Base-by-base conservation (phyloP, 148 eudicot genomes). In the Dysphania ambrosioides region DNA sequence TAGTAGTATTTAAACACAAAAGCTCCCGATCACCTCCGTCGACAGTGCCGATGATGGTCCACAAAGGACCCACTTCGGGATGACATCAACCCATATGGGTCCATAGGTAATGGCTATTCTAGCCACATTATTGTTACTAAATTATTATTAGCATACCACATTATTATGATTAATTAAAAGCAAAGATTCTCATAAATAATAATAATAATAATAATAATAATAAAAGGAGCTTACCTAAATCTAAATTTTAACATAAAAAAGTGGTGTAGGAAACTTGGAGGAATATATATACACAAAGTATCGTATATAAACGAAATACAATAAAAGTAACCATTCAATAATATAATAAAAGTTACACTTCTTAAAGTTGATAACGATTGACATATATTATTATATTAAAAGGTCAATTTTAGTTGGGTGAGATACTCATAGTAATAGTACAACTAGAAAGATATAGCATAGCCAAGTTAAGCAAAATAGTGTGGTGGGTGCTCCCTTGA, bases 111-210 rank as follows among this genome's bases (percentile, higher is more conserved):
- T 44, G 72, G 79, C 85, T 79, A 47, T 49, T 75, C 60, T 10
- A 82, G 82, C 82, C 68, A 79, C 79, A 32, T 75, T 82, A 71
- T 63, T 72, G 24, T 78, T 74, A 75, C 78, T 38, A n/a, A 73
- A 77, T 73, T 78, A 77, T 74, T n/a, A 68, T 69, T 10, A 55
- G 24, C 18, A 32, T 15, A 38, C 40, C 49, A 64, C 30, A 34
- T 66, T 56, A 36, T 56, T 27, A 31, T n/a, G n/a, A n/a, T n/a
- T n/a, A n/a, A n/a, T n/a, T n/a, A n/a, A n/a, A n/a, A n/a, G n/a
- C n/a, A n/a, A n/a, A n/a, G n/a, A n/a, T n/a, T n/a, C n/a, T n/a
- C n/a, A n/a, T n/a, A n/a, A n/a, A n/a, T n/a, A n/a, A n/a, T n/a
- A n/a, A n/a, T n/a, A n/a, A n/a, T n/a, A n/a, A 9, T 11, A 42